Evolutionary conservation across 805 yeast genomes (phyloP).

Genomic region (Pichia gijzeniarum): DNA sequence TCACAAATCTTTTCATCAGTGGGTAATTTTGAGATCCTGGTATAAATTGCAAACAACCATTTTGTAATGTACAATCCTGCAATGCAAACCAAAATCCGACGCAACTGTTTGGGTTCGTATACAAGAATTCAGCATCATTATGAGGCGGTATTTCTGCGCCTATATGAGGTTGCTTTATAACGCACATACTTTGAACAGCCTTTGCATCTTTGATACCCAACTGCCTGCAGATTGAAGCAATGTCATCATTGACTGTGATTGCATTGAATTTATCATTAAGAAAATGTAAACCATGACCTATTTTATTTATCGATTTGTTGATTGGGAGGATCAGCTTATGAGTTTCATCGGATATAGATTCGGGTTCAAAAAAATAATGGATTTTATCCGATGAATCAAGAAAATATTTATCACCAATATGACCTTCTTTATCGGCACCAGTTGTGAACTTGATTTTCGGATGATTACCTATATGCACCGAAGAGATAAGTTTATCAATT

Average conservation of each 20-base stretch:
- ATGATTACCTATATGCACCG: constrained; percentile 49
- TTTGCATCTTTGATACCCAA: constrained; percentile 57
- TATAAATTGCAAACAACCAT: constrained; percentile 63
- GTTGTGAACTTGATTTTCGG: constrained; percentile 71
- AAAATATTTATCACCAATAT: constrained; percentile 70
- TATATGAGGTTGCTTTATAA: constrained; percentile 70
- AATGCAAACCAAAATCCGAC: constrained; percentile 80
- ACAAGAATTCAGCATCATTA: constrained; percentile 68
- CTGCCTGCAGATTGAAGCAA: constrained; percentile 44
- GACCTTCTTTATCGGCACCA: constrained; percentile 36
- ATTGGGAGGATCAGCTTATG: constrained; percentile 51
- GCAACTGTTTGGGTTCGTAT: constrained; percentile 64
- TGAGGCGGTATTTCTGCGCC: constrained; percentile 74
- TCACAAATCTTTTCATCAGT: constrained; percentile 57
- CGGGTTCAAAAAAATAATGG: constrained; percentile 63
- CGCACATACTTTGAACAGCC: constrained; percentile 72
- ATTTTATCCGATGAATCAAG: constrained; percentile 63
- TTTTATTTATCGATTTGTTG: constrained; percentile 59
- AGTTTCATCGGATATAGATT: constrained; percentile 40
- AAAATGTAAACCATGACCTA: constrained; percentile 73
- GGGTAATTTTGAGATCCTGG: constrained; percentile 65
- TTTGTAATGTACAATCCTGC: constrained; percentile 59
- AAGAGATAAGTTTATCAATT: constrained; percentile 39
- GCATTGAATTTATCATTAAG: constrained; percentile 41
- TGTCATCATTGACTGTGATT: constrained; percentile 46